Evolutionary conservation across 441 rosid genomes (phyloP), one percentile per base, ranked within the genome.

Genomic region (Brassica hybrid): DNA sequence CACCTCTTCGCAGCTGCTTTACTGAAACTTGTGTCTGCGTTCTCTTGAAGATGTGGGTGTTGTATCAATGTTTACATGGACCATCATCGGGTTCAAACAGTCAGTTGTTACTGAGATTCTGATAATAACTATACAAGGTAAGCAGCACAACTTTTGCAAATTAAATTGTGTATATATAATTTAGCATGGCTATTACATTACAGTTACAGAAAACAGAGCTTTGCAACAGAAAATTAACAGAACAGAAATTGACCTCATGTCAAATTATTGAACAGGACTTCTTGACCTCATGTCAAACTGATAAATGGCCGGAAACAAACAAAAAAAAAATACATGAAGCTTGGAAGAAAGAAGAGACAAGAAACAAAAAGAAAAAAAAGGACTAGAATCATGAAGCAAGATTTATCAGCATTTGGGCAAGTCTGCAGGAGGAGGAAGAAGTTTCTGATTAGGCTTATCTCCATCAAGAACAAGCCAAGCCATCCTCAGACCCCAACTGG

Each of bases 401-500:
- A 70, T 36, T 65, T 74, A 7, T 74, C 69, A 87, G 80, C 91
- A 90, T 66, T 82, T 83, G 19, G 93, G 96, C 76, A 89, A 88
- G 79, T 89, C 93, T 23, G 87, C 82, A 4, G 90, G 91, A 32
- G 93, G 90, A 67, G 95, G 93, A 67, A 80, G 87, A 65, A 90
- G 69, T 72, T 90, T 90, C 81, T 86, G 86, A 72, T 83, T 80
- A 21, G 85, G 84, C 72, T 85, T 87, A 43, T 86, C 81, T 54
- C 91, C 96, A 76, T 90, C 91, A 71, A 87, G 80, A 18, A 89
- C 88, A 62, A 90, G 78, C 93, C 90, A 88, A 65, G 87, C 95
- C 91, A 87, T 86, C 83, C 82, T 85, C 80, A 88, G 67, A 57
- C 87, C 94, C 92, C 94, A 87, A 72, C 87, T 89, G 14, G 88